Percentiles rank a stretch among this genome's conserved stretches.
Conservation (phyloP, 2,329 filamentous ascomycete species). For the Parastagonospora avenae region DNA sequence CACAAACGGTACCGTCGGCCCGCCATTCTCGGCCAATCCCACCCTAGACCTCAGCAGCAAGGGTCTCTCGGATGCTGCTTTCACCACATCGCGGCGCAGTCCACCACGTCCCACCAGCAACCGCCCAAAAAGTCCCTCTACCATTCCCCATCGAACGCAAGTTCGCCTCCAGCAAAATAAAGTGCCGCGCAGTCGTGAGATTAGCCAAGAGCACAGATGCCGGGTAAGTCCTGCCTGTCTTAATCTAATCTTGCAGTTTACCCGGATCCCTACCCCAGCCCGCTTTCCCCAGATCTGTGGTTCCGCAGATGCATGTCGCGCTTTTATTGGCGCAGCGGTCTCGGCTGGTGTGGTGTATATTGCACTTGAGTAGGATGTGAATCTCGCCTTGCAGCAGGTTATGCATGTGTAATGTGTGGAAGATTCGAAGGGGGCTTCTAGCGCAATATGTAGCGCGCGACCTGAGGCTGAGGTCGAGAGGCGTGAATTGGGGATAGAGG, state of each 20-base stretch:
- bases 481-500: not conserved
- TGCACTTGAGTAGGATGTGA: conserved; percentile 8
- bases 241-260: conserved; percentile 20
- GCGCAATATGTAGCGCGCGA: conserved; percentile 8
- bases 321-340: conserved; percentile 6
- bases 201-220: conserved; percentile 20
- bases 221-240: conserved; percentile 2
- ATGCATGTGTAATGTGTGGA: conserved; percentile 16
- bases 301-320: not conserved
- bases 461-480: conserved; percentile 16
- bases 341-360: conserved; percentile 11
- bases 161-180: conserved; percentile 9
- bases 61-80: conserved; percentile 3
- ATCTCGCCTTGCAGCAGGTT: conserved; percentile 9
- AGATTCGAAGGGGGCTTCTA: conserved; percentile 22
- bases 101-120: not conserved
- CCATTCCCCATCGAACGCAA: conserved; percentile 8
- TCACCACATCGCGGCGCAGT: not conserved
- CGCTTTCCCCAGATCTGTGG: conserved; percentile 5
- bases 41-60: conserved; percentile 5
- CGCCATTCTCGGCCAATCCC: conserved; percentile 10
- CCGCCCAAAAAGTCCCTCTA: not conserved
- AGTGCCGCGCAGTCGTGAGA: conserved; percentile 6
- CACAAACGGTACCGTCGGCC: conserved; percentile 21
- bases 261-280: conserved; percentile 15